These are phyloP conservation scores for Amphicarpaea edgeworthii DNA, from an alignment of 306 rosid species.

Conservation along the genomic window DNA sequence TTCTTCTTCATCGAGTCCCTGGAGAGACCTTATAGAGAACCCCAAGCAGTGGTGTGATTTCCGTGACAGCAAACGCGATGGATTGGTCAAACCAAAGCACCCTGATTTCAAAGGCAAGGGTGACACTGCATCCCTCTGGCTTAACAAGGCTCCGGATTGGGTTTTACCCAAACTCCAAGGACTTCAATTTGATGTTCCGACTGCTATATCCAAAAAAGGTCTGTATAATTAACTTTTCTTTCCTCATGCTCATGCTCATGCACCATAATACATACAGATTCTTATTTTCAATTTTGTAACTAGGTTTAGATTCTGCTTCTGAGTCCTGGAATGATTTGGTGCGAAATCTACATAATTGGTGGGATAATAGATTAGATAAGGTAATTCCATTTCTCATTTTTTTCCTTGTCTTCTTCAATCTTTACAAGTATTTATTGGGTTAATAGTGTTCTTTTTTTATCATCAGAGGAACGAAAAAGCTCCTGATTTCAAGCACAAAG, in stretches of 20 bases:
- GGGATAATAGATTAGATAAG: constrained; percentile 76
- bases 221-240: too few species aligned
- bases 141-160: constrained; percentile 48
- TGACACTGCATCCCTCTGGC: constrained; percentile 61
- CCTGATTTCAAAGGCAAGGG: constrained; percentile 79
- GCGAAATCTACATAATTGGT: constrained; percentile 68
- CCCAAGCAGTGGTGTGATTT: constrained; percentile 73
- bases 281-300: too few species aligned
- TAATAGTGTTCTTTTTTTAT: constrained; percentile 38
- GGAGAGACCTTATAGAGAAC: constrained; percentile 67
- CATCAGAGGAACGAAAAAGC: constrained; percentile 52
- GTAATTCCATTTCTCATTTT: constrained; percentile 37
- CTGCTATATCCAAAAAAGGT: constrained; percentile 51
- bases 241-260: too few species aligned
- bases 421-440: constrained; percentile 5
- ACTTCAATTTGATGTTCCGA: constrained; percentile 50
- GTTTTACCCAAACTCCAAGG: constrained; percentile 59
- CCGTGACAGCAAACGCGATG: constrained; percentile 57
- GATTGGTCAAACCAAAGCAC: constrained; percentile 55
- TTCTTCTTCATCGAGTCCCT: constrained; percentile 39
- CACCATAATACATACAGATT: too few species aligned
- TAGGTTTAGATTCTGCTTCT: constrained; percentile 59
- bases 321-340: constrained; percentile 68
- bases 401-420: background rate
- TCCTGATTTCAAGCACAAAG: constrained; percentile 84